phyloP scores from a whole-genome alignment of 2,329 filamentous ascomycete genomes.

The Aspergillus thermomutatus region DNA sequence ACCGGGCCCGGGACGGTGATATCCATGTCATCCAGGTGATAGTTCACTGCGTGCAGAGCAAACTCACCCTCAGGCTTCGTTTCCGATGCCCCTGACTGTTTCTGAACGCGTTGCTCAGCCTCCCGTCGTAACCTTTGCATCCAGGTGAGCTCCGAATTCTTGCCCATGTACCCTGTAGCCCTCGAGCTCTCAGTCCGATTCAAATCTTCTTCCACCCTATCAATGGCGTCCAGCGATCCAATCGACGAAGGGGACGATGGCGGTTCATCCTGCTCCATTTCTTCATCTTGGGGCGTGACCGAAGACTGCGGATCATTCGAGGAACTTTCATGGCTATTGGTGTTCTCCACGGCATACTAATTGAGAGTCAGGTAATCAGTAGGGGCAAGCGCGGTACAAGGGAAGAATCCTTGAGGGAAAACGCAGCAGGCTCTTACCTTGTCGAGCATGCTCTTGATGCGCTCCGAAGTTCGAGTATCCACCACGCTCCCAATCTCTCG shows the following conservation, averaged over 20 bases:
- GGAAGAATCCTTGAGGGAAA: background rate
- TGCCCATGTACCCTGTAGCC: constrained; percentile 44
- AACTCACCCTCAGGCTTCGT: constrained; percentile 29
- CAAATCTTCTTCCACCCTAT: constrained; percentile 45
- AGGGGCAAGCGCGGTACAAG: background rate
- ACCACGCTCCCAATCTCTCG: constrained; percentile 35
- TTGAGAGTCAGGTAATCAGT: constrained; percentile 3
- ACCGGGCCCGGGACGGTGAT: constrained; percentile 39
- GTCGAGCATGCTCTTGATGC: constrained; percentile 36
- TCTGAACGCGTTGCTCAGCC: constrained; percentile 31
- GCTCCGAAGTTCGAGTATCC: constrained; percentile 29
- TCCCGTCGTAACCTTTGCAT: constrained; percentile 41
- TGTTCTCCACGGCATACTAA: constrained; percentile 21
- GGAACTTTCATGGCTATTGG: constrained; percentile 12
- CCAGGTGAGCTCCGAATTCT: constrained; percentile 47
- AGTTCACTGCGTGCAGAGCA: constrained; percentile 35
- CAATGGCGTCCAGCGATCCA: constrained; percentile 44
- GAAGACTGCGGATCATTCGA: constrained; percentile 26
- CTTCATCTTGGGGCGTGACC: constrained; percentile 28
- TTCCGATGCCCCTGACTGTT: constrained; percentile 27
- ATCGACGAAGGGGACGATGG: constrained; percentile 31
- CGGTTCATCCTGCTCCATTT: constrained; percentile 21
- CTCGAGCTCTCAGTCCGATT: constrained; percentile 35
- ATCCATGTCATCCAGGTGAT: constrained; percentile 44
- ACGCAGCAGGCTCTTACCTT: constrained; percentile 26